Percentiles rank a stretch among this genome's conserved stretches.
These are phyloP conservation scores for Eutypa lata DNA, from an alignment of 2,329 filamentous ascomycete species.

Conservation along the genomic window DNA sequence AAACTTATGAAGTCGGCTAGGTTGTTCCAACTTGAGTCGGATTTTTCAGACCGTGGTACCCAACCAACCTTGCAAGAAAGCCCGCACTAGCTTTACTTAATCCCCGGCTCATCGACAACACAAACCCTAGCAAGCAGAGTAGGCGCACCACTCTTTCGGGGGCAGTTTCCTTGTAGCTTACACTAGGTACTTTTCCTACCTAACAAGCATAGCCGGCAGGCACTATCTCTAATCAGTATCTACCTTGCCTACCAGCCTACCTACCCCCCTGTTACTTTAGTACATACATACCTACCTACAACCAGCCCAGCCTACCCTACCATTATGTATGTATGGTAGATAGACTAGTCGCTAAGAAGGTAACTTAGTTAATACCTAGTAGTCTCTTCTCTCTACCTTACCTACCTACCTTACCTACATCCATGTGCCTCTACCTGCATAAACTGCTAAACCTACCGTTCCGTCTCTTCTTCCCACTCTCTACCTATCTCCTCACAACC, in stretches of 20 bases:
- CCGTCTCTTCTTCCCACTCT: conserved; percentile 8
- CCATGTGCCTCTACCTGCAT: neutral
- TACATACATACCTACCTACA: too few relatives aligned
- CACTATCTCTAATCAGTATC: neutral
- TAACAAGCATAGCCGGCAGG: neutral
- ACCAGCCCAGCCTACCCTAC: too few relatives aligned
- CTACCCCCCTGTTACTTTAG: too few relatives aligned
- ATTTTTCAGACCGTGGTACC: neutral
- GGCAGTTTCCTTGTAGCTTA: neutral
- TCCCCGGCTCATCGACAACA: neutral
- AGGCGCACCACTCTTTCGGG: neutral
- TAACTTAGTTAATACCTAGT: neutral
- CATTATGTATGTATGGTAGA: too few relatives aligned
- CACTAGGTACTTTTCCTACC: neutral
- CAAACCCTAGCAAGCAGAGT: neutral
- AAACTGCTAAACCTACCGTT: conserved; percentile 5
- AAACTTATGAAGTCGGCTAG: neutral
- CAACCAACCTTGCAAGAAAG: neutral
- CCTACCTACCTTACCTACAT: neutral
- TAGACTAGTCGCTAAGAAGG: too few relatives aligned
- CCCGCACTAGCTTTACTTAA: neutral
- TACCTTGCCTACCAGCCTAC: neutral
- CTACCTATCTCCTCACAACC: conserved; percentile 19
- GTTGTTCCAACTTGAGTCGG: neutral
- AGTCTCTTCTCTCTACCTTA: neutral